phyloP scores from a whole-genome alignment of 1,284 basidiomycete genomes.

The Sporisorium graminicola region DNA sequence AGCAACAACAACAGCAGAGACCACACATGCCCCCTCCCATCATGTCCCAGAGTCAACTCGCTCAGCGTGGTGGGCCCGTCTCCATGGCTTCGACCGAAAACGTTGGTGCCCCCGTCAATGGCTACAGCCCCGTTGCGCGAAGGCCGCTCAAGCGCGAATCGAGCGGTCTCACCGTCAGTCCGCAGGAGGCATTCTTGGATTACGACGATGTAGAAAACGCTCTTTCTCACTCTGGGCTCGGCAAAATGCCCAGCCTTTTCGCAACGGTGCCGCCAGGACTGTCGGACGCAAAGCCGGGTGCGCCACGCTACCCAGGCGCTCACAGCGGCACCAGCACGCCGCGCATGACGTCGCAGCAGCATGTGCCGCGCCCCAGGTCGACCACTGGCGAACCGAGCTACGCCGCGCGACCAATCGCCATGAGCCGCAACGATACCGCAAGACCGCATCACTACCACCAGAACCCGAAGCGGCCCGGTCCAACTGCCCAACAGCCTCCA shows the following conservation, averaged over 20 bases:
- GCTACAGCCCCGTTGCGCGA: slow-evolving; percentile 19
- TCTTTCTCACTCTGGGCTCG: slow-evolving; percentile 47
- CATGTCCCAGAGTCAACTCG: slow-evolving; percentile 43
- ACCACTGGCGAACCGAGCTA: slow-evolving; percentile 25
- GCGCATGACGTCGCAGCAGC: slow-evolving; percentile 29
- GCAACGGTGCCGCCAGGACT: slow-evolving; percentile 47
- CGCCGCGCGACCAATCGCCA: slow-evolving; percentile 27
- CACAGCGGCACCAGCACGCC: slow-evolving; percentile 28
- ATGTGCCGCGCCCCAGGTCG: slow-evolving; percentile 11
- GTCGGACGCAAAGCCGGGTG: slow-evolving; percentile 31
- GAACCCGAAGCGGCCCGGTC: slow-evolving; percentile 43
- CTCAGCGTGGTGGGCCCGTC: slow-evolving; percentile 41
- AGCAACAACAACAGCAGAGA: slow-evolving; percentile 12
- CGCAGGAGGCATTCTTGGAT: slow-evolving; percentile 59
- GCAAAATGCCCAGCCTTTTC: slow-evolving; percentile 50
- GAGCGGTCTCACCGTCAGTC: slow-evolving; percentile 64
- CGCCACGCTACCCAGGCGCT: slow-evolving; percentile 4
- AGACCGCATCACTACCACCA: slow-evolving; percentile 52
- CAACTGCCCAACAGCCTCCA: slow-evolving; percentile 33
- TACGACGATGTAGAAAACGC: slow-evolving; percentile 54
- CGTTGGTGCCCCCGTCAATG: slow-evolving; percentile 11
- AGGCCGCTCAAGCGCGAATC: slow-evolving; percentile 51
- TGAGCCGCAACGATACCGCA: slow-evolving; percentile 49
- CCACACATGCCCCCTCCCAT: slow-evolving; percentile 41
- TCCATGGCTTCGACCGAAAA: slow-evolving; percentile 39